phyloP scores from a whole-genome alignment of 23 red algal genomes.

The Gracilaria gracilis region DNA sequence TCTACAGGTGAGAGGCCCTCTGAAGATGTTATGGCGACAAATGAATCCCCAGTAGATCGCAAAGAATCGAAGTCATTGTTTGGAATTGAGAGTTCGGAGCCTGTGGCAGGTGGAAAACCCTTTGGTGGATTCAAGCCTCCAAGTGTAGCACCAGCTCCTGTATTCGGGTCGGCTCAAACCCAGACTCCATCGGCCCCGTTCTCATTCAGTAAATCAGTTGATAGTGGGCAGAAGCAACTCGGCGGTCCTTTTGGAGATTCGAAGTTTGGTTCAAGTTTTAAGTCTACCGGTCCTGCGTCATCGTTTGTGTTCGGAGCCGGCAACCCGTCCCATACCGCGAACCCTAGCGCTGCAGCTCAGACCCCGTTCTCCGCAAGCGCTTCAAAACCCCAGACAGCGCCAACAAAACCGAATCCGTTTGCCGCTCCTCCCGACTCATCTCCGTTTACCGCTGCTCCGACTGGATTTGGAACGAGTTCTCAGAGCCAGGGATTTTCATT shows the following conservation, averaged over 20 bases:
- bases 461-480: constrained; percentile 3
- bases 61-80: constrained; percentile 21
- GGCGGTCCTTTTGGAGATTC: constrained; percentile 42
- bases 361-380: not conserved
- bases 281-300: constrained; percentile 1
- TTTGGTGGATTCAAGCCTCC: constrained; percentile 5
- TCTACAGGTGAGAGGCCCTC: not conserved
- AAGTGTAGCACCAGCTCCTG: not conserved
- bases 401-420: constrained; percentile 10
- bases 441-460: not conserved
- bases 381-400: not conserved
- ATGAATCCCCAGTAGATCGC: not conserved
- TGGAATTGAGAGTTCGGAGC: not conserved
- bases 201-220: not conserved
- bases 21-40: constrained; percentile 36
- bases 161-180: not conserved
- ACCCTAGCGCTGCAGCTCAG: not conserved
- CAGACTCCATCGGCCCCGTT: constrained; percentile 1
- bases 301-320: constrained; percentile 39
- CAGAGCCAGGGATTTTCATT: constrained; percentile 42
- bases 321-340: not conserved
- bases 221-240: not conserved
- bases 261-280: constrained; percentile 38
- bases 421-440: not conserved
- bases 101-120: not conserved